Conservation (phyloP, 2,329 filamentous ascomycete genomes). For the Biscogniauxia mediterranea region DNA sequence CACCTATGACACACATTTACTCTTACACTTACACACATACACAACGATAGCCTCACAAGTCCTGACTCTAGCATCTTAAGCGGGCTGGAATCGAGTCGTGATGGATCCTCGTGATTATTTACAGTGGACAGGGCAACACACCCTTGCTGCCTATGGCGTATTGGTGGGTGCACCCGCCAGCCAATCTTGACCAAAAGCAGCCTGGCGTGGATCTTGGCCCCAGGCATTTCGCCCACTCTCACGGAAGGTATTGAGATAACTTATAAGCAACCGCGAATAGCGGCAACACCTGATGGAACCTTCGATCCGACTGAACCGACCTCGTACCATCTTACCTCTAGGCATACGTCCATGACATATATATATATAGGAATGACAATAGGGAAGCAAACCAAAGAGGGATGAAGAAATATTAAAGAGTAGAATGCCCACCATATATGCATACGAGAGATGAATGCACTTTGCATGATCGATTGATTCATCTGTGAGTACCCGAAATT, state of each 20-base stretch:
- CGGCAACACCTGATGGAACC: background rate
- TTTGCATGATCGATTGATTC: background rate
- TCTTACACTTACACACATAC: background rate
- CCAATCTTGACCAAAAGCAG: constrained; percentile 8
- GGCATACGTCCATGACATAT: too few relatives aligned
- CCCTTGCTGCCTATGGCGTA: constrained; percentile 14
- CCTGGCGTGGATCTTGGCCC: constrained; percentile 4
- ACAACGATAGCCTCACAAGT: constrained; percentile 1
- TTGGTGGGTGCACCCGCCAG: constrained; percentile 10
- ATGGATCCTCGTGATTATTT: constrained; percentile 31
- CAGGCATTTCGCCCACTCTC: background rate
- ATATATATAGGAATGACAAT: too few relatives aligned
- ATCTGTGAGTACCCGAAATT: background rate
- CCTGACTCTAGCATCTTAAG: constrained; percentile 8
- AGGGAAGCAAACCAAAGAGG: background rate
- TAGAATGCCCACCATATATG: too few relatives aligned
- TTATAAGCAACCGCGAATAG: background rate
- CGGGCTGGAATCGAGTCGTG: constrained; percentile 18
- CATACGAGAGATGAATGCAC: background rate
- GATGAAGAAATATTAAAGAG: too few relatives aligned
- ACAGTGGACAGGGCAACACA: constrained; percentile 19
- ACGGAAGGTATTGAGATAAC: background rate
- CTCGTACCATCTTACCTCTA: too few relatives aligned
- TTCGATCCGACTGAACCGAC: background rate
- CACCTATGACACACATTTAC: constrained; percentile 9